Conservation (phyloP, 805 yeast species). For the Nakazawaea wickerhamii region DNA sequence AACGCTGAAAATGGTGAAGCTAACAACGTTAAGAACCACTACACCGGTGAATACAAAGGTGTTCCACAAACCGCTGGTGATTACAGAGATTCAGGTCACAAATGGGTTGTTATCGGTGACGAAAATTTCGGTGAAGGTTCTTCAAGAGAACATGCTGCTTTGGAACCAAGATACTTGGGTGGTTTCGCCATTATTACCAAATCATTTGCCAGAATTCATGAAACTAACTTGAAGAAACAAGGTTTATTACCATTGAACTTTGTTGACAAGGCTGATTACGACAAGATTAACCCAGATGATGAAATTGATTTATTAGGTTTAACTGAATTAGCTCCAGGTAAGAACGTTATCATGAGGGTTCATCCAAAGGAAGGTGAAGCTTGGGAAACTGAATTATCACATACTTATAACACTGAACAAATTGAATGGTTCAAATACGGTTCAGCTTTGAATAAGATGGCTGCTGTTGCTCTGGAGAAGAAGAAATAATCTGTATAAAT, state of each 20-base stretch:
- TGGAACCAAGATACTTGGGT: conserved; percentile 98
- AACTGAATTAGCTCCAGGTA: conserved; percentile 86
- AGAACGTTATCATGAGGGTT: conserved; percentile 74
- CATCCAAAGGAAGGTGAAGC: conserved; percentile 68
- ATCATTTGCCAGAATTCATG: conserved; percentile 98
- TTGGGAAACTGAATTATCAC: conserved; percentile 90
- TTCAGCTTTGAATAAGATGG: conserved; percentile 95
- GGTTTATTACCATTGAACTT: conserved; percentile 98
- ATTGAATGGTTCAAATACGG: conserved; percentile 99
- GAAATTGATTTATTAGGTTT: conserved; percentile 84
- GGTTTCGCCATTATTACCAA: conserved; percentile 96
- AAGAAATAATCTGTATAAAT: background rate
- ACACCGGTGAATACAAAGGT: conserved; percentile 89
- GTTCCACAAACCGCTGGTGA: conserved; percentile 95
- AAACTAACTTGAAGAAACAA: conserved; percentile 99
- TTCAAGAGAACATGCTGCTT: conserved; percentile 99
- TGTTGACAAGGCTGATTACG: conserved; percentile 83
- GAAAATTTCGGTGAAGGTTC: conserved; percentile 99
- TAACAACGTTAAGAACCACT: conserved; percentile 81
- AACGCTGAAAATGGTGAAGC: conserved; percentile 95
- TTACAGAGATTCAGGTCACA: conserved; percentile 89
- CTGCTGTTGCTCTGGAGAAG: conserved; percentile 17
- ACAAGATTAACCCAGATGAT: conserved; percentile 88
- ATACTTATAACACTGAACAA: conserved; percentile 95
- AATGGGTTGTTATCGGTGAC: conserved; percentile 98